phyloP scores from a whole-genome alignment of 495 filamentous ascomycete species.

The Aspergillus cavernicola region DNA sequence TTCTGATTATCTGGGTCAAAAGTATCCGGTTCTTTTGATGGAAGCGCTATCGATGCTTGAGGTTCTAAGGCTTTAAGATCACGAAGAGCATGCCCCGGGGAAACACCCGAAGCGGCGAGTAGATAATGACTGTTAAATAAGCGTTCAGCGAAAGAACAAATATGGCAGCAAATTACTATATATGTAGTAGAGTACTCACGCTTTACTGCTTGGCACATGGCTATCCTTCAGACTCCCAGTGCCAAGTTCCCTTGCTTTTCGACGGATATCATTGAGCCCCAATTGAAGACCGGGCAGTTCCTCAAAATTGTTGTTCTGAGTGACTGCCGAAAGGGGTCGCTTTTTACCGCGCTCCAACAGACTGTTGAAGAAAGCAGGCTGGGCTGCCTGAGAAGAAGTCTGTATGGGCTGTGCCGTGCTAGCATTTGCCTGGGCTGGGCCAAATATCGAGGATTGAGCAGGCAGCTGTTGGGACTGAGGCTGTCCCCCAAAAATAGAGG shows the following conservation, averaged over 20 bases:
- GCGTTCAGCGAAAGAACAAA: neutral
- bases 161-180: neutral
- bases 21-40: conserved; percentile 40
- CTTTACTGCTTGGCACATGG: conserved; percentile 57
- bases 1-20: conserved; percentile 77
- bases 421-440: conserved; percentile 26
- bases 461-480: conserved; percentile 34
- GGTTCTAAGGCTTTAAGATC: conserved; percentile 64
- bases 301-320: conserved; percentile 40
- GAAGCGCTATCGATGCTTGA: conserved; percentile 37
- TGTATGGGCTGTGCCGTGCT: conserved; percentile 18
- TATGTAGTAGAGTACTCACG: conserved; percentile 38
- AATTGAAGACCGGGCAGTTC: conserved; percentile 64
- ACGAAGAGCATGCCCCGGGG: conserved; percentile 69
- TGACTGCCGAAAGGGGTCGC: conserved; percentile 37
- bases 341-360: conserved; percentile 71
- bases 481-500: conserved; percentile 29
- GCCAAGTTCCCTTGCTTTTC: conserved; percentile 76
- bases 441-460: conserved; percentile 29
- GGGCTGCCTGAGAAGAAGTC: conserved; percentile 31
- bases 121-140: conserved; percentile 62
- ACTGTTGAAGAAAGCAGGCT: conserved; percentile 80
- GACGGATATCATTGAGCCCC: conserved; percentile 80
- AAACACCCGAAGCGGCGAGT: conserved; percentile 83
- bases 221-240: conserved; percentile 41